phyloP scores from a whole-genome alignment of 768 basidiomycete species.

The Lactarius hengduanensis region DNA sequence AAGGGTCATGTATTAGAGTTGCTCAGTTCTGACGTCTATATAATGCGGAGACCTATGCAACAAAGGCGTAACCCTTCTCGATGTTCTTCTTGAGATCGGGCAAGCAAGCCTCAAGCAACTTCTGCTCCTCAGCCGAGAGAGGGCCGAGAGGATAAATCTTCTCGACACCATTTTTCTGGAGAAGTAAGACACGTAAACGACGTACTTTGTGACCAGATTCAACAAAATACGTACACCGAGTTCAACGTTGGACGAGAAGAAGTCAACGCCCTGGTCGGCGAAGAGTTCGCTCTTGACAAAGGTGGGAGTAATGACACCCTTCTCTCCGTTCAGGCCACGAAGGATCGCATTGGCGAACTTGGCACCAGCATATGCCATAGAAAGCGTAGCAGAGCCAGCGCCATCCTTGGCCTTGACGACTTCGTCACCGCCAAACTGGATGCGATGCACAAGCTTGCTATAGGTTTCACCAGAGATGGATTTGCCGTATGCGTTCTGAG shows the following conservation, averaged over 20 bases:
- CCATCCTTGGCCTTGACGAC: slow-evolving; percentile 98
- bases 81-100: slow-evolving; percentile 98
- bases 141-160: slow-evolving; percentile 86
- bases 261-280: slow-evolving; percentile 82
- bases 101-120: slow-evolving; percentile 80
- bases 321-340: slow-evolving; percentile 64
- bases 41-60: slow-evolving; percentile 35
- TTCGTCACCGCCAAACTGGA: slow-evolving; percentile 98
- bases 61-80: slow-evolving; percentile 87
- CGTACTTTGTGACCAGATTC: slow-evolving; percentile 5
- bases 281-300: slow-evolving; percentile 90
- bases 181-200: slow-evolving; percentile 21
- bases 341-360: slow-evolving; percentile 63
- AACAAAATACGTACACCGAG: slow-evolving; percentile 68
- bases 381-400: slow-evolving; percentile 71
- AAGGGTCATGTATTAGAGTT: slow-evolving; percentile 19
- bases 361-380: slow-evolving; percentile 77
- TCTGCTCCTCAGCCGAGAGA: slow-evolving; percentile 79
- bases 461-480: slow-evolving; percentile 71
- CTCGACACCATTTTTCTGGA: slow-evolving; percentile 80
- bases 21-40: slow-evolving; percentile 22
- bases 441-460: slow-evolving; percentile 81
- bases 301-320: slow-evolving; percentile 71
- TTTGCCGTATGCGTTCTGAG: slow-evolving; percentile 72
- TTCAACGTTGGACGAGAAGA: slow-evolving; percentile 93